These are phyloP conservation scores for Trametes versicolor DNA, from an alignment of 1,284 basidiomycete genomes.

Conservation along the genomic window DNA sequence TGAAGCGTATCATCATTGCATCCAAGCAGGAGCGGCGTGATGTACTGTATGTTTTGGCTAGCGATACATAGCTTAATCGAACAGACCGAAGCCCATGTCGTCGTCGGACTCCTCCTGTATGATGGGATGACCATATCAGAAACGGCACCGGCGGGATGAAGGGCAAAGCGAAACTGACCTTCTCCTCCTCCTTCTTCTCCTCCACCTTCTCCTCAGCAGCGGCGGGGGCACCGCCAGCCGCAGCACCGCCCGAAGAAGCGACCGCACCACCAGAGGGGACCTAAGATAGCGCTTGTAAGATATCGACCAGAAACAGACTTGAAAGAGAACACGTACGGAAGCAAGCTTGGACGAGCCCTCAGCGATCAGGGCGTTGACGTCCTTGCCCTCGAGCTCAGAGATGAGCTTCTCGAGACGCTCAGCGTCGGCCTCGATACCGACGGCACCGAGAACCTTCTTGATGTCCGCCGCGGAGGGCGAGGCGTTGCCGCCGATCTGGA, in stretches of 20 bases:
- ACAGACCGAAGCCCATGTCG: constrained; percentile 95
- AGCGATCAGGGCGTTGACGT: constrained; percentile 91
- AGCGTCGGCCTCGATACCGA: constrained; percentile 91
- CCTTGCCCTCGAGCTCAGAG: constrained; percentile 94
- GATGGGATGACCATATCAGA: constrained; percentile 29
- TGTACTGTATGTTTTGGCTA: constrained; percentile 34
- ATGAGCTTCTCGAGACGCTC: constrained; percentile 89
- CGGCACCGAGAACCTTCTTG: constrained; percentile 88
- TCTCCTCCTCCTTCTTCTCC: constrained; percentile 82
- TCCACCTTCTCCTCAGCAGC: constrained; percentile 75
- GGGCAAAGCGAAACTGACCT: constrained; percentile 55
- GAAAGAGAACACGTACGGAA: constrained; percentile 72
- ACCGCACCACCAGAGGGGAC: constrained; percentile 86
- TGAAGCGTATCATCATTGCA: constrained; percentile 35
- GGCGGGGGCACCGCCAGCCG: constrained; percentile 66
- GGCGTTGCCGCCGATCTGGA: constrained; percentile 93
- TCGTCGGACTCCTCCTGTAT: constrained; percentile 87
- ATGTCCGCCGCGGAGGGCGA: constrained; percentile 91
- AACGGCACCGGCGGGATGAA: neutral
- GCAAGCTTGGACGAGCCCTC: constrained; percentile 95
- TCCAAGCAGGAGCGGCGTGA: constrained; percentile 29
- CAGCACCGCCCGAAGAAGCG: constrained; percentile 66
- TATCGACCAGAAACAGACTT: constrained; percentile 39
- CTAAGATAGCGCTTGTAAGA: constrained; percentile 45
- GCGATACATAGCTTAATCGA: constrained; percentile 71